Base-by-base conservation (phyloP, 768 basidiomycete species). In the Pulveroboletus sp. region DNA sequence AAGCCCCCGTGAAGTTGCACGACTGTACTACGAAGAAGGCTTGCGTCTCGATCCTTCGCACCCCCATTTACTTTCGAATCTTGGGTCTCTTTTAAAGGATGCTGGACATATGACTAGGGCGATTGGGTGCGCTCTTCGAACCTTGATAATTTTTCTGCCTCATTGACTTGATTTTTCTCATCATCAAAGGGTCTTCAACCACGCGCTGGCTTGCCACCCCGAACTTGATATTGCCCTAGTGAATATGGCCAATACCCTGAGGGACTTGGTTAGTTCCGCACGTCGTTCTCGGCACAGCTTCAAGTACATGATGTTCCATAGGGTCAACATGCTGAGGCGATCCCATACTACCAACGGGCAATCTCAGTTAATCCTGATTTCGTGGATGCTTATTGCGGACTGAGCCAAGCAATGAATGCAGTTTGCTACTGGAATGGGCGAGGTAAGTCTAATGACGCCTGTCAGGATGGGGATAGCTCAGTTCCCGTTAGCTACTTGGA, bases 201-300 rank as follows among this genome's bases (percentile, higher is more conserved):
- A 69, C 41, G 75, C 75, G 2, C 55, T 77, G 14, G 46, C 65
- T 35, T 54, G 55, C 36, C 73, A 77, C 45, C 76, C 76, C 6
- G 71, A 74, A 52, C 73, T 77, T 31, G 78, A 77, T 38, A 73
- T 79, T 49, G 77, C 77, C 3, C 64, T 79, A 9, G 76, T 76
- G 14, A 79, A 79, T 47, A 67, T 79, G 60, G 77, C 72, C 15
- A 79, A 77, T 59, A 75, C 75, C 0, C 58, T 79, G 56, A 78
- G 77, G 56, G 77, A 79, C 54, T 62, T 60, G 48, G 77, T 78
- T 32, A 38, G 71, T 46, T 30, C 21, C 17, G 4, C 31, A 5
- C 9, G 36, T 38, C 15, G 10, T 54, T 35, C 27, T 39, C 2
- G 15, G 18, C 15, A 28, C 42, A 7, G 24, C 31, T 38, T 37